Conservation (phyloP, 768 basidiomycete genomes). For the Leccinum incarnatum region DNA sequence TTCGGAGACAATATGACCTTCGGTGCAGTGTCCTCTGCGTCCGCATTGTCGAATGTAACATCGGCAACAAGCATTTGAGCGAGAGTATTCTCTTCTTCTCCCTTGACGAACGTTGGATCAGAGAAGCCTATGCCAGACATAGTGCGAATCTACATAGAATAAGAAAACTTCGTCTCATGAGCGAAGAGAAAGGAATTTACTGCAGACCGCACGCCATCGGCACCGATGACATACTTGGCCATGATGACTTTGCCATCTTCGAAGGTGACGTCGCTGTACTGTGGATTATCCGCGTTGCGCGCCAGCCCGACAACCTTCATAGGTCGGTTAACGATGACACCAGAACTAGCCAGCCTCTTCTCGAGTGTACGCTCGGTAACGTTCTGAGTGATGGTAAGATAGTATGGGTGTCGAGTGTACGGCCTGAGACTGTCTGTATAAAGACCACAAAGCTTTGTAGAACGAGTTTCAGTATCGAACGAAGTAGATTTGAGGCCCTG, state of each 20-base stretch:
- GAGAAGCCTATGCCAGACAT: slow-evolving; percentile 40
- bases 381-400: slow-evolving; percentile 43
- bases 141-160: slow-evolving; percentile 38
- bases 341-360: slow-evolving; percentile 30
- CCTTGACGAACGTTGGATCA: slow-evolving; percentile 37
- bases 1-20: slow-evolving; percentile 25
- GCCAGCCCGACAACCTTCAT: slow-evolving; percentile 39
- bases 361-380: slow-evolving; percentile 42
- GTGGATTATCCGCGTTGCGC: slow-evolving; percentile 24
- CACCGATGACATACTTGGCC: slow-evolving; percentile 48
- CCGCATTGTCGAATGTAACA: slow-evolving; percentile 32
- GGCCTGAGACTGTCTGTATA: slow-evolving; percentile 35
- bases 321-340: slow-evolving; percentile 36
- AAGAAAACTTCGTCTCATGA: background rate
- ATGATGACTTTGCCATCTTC: slow-evolving; percentile 44
- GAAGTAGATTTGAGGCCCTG: slow-evolving; percentile 33
- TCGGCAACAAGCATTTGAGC: slow-evolving; percentile 48
- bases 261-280: slow-evolving; percentile 41
- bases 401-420: slow-evolving; percentile 45
- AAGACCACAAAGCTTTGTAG: slow-evolving; percentile 24
- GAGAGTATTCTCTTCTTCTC: slow-evolving; percentile 28
- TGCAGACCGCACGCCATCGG: slow-evolving; percentile 48
- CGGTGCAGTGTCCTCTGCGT: slow-evolving; percentile 1
- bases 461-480: slow-evolving; percentile 32
- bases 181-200: slow-evolving; percentile 29